Evolutionary conservation across 2,329 filamentous ascomycete genomes (phyloP).

Genomic region (Xylogone sp.): DNA sequence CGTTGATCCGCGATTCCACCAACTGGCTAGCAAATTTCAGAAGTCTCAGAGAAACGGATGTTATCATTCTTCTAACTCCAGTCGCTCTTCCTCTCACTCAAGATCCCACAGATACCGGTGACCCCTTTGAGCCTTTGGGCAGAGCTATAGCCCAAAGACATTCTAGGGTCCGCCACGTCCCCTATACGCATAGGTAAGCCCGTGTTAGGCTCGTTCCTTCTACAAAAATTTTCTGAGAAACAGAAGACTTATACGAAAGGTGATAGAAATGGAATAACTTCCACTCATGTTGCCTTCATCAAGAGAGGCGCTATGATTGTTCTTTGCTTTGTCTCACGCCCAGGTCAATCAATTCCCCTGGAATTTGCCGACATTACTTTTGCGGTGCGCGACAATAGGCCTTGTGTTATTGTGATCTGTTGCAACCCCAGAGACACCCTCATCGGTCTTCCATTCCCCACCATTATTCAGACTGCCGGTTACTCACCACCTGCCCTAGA

Average conservation of each 20-base stretch:
- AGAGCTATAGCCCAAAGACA: slow-evolving; percentile 57
- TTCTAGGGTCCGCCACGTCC: slow-evolving; percentile 63
- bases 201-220: no score
- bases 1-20: slow-evolving; percentile 26
- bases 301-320: slow-evolving; percentile 36
- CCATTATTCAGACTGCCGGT: slow-evolving; percentile 45
- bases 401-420: slow-evolving; percentile 50
- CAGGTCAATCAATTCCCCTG: slow-evolving; percentile 46
- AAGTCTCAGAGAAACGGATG: slow-evolving; percentile 43
- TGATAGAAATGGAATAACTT: slow-evolving; percentile 44
- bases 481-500: slow-evolving; percentile 46
- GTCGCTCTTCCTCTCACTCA: slow-evolving; percentile 44
- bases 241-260: slow-evolving; percentile 44
- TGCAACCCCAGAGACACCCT: slow-evolving; percentile 38
- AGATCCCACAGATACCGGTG: slow-evolving; percentile 41
- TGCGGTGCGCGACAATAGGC: slow-evolving; percentile 42
- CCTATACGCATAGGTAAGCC: slow-evolving; percentile 57
- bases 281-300: slow-evolving; percentile 27
- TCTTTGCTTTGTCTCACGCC: slow-evolving; percentile 39
- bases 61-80: slow-evolving; percentile 61
- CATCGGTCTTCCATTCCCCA: slow-evolving; percentile 41
- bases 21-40: slow-evolving; percentile 44
- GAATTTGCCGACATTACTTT: slow-evolving; percentile 40
- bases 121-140: slow-evolving; percentile 72
- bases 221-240: no score